Conservation (phyloP, 2,329 filamentous ascomycete species). For the Sporothrix mexicana region DNA sequence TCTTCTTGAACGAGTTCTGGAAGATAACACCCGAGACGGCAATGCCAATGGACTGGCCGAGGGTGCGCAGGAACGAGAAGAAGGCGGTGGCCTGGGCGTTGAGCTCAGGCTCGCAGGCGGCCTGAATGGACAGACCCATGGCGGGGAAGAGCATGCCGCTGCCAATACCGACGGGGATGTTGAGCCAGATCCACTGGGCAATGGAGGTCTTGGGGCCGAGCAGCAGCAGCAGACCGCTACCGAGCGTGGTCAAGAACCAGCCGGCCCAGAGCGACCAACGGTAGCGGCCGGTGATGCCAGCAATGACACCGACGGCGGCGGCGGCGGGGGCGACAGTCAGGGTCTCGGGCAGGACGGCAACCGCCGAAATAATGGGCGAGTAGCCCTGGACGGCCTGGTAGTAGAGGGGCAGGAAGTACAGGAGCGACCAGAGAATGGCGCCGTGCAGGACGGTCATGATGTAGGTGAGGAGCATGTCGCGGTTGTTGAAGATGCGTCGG, state of each 20-base stretch:
- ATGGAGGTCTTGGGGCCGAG: constrained; percentile 38
- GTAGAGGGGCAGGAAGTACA: constrained; percentile 55
- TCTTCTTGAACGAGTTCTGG: constrained; percentile 45
- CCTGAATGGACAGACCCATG: constrained; percentile 50
- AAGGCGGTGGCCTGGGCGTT: constrained; percentile 49
- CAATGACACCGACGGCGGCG: constrained; percentile 36
- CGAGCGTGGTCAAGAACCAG: constrained; percentile 40
- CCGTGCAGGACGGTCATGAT: constrained; percentile 63
- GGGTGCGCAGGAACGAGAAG: constrained; percentile 50
- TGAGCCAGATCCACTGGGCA: constrained; percentile 46
- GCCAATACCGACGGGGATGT: constrained; percentile 47
- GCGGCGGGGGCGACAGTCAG: constrained; percentile 39
- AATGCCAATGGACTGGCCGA: constrained; percentile 51
- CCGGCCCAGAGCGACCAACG: constrained; percentile 46
- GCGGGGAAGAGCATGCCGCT: constrained; percentile 49
- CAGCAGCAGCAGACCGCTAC: constrained; percentile 39
- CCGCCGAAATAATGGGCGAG: constrained; percentile 43
- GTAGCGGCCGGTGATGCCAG: constrained; percentile 39
- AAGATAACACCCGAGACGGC: constrained; percentile 51
- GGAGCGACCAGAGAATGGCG: constrained; percentile 58
- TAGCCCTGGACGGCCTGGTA: constrained; percentile 44
- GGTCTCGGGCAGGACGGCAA: constrained; percentile 42
- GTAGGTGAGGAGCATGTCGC: constrained; percentile 40
- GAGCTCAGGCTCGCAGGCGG: constrained; percentile 46
- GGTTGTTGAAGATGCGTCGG: constrained; percentile 52